A percentile compares a stretch with the other conserved stretches of the same genome.
These are phyloP conservation scores for Perilla frutescens DNA, from an alignment of 257 asterid species.

Conservation along the genomic window DNA sequence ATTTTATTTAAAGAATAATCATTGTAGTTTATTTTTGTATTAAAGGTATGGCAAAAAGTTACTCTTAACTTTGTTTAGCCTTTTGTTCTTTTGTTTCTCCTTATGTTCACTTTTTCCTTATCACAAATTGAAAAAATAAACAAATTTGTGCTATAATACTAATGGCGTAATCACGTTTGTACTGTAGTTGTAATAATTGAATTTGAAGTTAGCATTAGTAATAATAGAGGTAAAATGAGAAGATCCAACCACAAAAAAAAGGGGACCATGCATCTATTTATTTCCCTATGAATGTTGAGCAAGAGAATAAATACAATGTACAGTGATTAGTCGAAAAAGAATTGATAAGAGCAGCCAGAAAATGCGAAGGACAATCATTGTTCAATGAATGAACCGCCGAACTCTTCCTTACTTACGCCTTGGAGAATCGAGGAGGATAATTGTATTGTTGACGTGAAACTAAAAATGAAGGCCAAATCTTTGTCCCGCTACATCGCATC, in stretches of 20 bases:
- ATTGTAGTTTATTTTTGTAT: too few species aligned
- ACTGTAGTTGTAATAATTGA: too few species aligned
- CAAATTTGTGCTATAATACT: too few species aligned
- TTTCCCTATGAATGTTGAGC: constrained; percentile 5
- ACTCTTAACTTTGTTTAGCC: too few species aligned
- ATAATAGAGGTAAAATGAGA: neutral
- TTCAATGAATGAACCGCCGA: constrained; percentile 27
- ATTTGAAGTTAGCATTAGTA: too few species aligned
- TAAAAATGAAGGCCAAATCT: constrained; percentile 53
- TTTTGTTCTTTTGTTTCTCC: too few species aligned
- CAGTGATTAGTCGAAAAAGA: neutral
- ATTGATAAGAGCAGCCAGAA: neutral
- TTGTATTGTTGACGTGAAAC: neutral
- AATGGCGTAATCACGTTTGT: too few species aligned
- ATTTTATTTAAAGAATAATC: too few species aligned
- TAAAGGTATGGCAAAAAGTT: too few species aligned
- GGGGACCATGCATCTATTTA: constrained; percentile 28
- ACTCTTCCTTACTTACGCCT: neutral
- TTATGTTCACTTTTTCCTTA: too few species aligned
- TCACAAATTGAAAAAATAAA: too few species aligned
- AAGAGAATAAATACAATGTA: constrained; percentile 21
- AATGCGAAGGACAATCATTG: constrained; percentile 15
- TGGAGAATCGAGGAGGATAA: too few species aligned
- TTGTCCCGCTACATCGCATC: constrained; percentile 64
- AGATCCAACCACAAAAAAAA: neutral